Percentiles rank a stretch among this genome's conserved stretches.
These are phyloP conservation scores for Moniliophthora roreri DNA, from an alignment of 1,284 basidiomycete genomes.

Conservation along the genomic window DNA sequence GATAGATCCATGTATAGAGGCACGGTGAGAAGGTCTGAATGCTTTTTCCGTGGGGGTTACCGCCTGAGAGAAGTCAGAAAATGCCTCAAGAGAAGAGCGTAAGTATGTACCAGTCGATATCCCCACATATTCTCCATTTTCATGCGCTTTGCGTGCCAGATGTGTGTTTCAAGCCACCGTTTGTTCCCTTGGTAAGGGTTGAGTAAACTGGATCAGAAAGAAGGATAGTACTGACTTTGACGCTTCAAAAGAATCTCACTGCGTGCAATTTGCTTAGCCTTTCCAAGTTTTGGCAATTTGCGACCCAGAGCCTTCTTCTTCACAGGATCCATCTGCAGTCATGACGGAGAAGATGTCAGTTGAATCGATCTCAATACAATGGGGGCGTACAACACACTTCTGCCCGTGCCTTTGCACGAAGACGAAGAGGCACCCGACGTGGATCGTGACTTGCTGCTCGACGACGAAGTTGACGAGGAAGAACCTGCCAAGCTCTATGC, in stretches of 20 bases:
- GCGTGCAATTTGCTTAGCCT: slow-evolving; percentile 46
- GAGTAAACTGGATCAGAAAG: background rate
- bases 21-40: slow-evolving; percentile 85
- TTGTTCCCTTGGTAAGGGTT: slow-evolving; percentile 60
- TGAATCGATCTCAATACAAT: no score
- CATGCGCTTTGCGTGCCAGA: slow-evolving; percentile 95
- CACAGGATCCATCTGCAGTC: slow-evolving; percentile 72
- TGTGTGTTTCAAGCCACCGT: slow-evolving; percentile 88
- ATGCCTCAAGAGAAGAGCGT: background rate
- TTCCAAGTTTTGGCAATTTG: slow-evolving; percentile 58
- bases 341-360: slow-evolving; percentile 11
- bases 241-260: slow-evolving; percentile 61
- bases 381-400: slow-evolving; percentile 55
- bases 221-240: slow-evolving; percentile 54
- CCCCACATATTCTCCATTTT: slow-evolving; percentile 91
- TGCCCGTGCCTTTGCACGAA: slow-evolving; percentile 75
- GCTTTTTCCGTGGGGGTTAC: slow-evolving; percentile 86
- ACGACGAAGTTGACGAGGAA: slow-evolving; percentile 85
- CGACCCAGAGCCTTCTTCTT: slow-evolving; percentile 55
- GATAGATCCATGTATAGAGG: slow-evolving; percentile 79
- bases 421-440: slow-evolving; percentile 79
- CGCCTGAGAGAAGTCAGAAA: slow-evolving; percentile 39
- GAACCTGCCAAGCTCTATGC: slow-evolving; percentile 85
- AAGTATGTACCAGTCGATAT: slow-evolving; percentile 68
- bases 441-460: slow-evolving; percentile 93